Conservation (phyloP, 164 flowering plant species). For the Vitis cinerea region DNA sequence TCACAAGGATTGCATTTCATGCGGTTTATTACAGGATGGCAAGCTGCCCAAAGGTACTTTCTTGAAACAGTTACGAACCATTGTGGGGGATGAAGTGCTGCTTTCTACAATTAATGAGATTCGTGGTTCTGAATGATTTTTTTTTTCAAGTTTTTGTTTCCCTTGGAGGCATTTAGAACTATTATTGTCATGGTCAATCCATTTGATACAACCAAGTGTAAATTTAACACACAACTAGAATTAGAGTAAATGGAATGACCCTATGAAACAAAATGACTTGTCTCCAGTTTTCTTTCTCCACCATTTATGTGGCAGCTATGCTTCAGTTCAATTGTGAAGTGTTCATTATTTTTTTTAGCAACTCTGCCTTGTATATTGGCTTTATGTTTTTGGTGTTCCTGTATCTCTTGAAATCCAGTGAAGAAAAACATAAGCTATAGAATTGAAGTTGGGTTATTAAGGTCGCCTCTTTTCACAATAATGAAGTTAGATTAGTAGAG, state of each 20-base stretch:
- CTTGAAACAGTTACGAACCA: slow-evolving; percentile 27
- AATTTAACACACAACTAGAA: neutral
- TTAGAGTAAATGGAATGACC: neutral
- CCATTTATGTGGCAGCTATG: neutral
- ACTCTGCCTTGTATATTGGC: neutral
- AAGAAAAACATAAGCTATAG: neutral
- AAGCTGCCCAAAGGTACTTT: slow-evolving; percentile 36
- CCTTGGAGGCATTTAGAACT: neutral
- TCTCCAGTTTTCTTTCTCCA: neutral
- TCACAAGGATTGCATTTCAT: neutral
- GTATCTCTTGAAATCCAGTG: neutral
- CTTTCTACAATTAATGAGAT: slow-evolving; percentile 30
- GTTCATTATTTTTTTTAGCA: neutral
- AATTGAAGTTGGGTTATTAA: no score
- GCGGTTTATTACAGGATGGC: slow-evolving; percentile 36
- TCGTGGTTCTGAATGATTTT: slow-evolving; percentile 23
- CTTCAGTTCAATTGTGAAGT: neutral
- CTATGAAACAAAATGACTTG: neutral
- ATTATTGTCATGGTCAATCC: neutral
- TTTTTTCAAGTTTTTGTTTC: neutral
- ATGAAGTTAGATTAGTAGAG: no score
- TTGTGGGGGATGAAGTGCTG: slow-evolving; percentile 47
- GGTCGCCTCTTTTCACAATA: no score
- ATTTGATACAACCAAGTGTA: slow-evolving; percentile 2
- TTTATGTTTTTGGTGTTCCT: neutral